Evolutionary conservation across 805 yeast species (phyloP).

Genomic region (Zygotorulaspora sp.): DNA sequence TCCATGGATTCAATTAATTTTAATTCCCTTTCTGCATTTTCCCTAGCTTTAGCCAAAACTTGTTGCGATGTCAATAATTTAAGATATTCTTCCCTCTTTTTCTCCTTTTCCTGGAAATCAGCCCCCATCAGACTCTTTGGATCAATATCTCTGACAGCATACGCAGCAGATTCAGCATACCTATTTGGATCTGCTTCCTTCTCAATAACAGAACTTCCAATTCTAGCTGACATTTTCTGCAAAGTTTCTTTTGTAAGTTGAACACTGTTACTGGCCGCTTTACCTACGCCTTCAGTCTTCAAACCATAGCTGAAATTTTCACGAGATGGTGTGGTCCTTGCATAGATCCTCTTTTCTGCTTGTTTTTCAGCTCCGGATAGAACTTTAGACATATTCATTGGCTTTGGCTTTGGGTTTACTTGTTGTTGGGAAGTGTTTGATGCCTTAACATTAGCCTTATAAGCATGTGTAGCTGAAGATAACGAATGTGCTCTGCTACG

Average conservation of each 20-base stretch:
- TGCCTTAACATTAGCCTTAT: slow-evolving; percentile 6
- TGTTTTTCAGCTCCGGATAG: slow-evolving; percentile 30
- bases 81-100: slow-evolving; percentile 26
- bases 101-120: slow-evolving; percentile 43
- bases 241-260: slow-evolving; percentile 21
- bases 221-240: slow-evolving; percentile 14
- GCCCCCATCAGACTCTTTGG: slow-evolving; percentile 37
- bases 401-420: slow-evolving; percentile 13
- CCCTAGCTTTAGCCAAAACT: slow-evolving; percentile 49
- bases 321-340: slow-evolving; percentile 19
- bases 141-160: slow-evolving; percentile 37
- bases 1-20: slow-evolving; percentile 42
- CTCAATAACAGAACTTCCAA: slow-evolving; percentile 49
- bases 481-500: slow-evolving; percentile 14
- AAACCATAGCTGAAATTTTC: slow-evolving; percentile 22
- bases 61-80: slow-evolving; percentile 33
- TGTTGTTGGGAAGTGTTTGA: slow-evolving; percentile 2
- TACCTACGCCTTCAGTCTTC: slow-evolving; percentile 21
- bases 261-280: slow-evolving; percentile 23
- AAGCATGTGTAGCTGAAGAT: slow-evolving; percentile 14
- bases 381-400: slow-evolving; percentile 28
- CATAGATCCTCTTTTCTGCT: slow-evolving; percentile 28
- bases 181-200: slow-evolving; percentile 48
- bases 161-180: slow-evolving; percentile 43
- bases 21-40: slow-evolving; percentile 44